Base-by-base conservation (phyloP, 2,329 filamentous ascomycete genomes). In the Xylaria sp. region DNA sequence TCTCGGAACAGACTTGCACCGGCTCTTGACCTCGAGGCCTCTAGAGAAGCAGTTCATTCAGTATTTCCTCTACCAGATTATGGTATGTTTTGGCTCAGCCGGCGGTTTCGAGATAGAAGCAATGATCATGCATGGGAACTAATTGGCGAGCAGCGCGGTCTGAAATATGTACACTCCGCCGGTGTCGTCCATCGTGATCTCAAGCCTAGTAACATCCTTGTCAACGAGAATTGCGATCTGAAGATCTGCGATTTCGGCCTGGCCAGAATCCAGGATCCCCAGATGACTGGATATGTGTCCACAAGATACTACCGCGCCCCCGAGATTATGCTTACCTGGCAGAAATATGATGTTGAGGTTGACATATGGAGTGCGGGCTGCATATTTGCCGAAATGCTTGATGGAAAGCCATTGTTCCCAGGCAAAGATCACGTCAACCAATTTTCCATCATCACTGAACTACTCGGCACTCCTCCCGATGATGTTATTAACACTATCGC, bases 281-380 rank as follows among this genome's bases (percentile, higher is more conserved):
- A 99, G 83, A 99, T 99, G 96, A 99, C 96, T 50, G 96, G 96
- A 75, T 99, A 99, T 79, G 96, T 99, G 69, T 98, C 96, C 56
- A 99, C 96, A 70, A 88, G 96, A 86, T 99, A 99, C 86, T 99
- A 99, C 87, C 91, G 96, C 78, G 96, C 96, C 8, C 96, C 96
- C 19, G 96, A 99, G 82, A 99, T 99, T 79, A 99, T 99, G 96
- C 93, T 99, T 79, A 98, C 96, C 72, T 99, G 96, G 96, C 96
- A 99, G 85, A 99, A 99, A 85, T 99, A 99, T 83, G 96, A 99
- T 75, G 91, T 98, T 56, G 96, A 98, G 84, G 96, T 99, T 67
- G 96, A 99, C 80, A 97, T 99, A 79, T 99, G 96, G 96, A 98
- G 96, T 80, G 95, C 95, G 19, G 96, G 96, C 69, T 99, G 96